These are phyloP conservation scores for Silene conica DNA, from an alignment of 148 eudicot genomes.

Conservation along the genomic window DNA sequence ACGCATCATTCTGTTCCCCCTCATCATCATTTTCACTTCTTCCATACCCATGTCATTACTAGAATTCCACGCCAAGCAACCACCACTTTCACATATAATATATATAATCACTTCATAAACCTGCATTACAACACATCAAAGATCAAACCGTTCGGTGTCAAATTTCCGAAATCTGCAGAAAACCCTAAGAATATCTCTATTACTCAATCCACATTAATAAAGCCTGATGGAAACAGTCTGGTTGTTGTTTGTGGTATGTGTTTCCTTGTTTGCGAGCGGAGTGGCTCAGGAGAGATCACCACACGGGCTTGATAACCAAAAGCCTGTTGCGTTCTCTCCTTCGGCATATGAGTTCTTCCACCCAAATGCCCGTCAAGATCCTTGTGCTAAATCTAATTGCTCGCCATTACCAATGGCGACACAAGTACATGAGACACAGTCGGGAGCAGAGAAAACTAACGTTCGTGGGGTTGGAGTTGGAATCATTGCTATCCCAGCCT, in stretches of 20 bases:
- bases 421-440: slow-evolving; percentile 42
- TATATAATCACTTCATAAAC: slow-evolving; percentile 24
- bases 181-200: neutral
- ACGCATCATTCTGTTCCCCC: slow-evolving; percentile 45
- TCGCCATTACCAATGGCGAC: slow-evolving; percentile 53
- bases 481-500: slow-evolving; percentile 28
- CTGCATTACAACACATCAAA: neutral
- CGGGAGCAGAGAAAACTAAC: slow-evolving; percentile 25
- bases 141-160: neutral
- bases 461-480: slow-evolving; percentile 26
- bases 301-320: slow-evolving; percentile 52
- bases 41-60: slow-evolving; percentile 31
- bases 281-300: slow-evolving; percentile 58
- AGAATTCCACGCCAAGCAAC: slow-evolving; percentile 64
- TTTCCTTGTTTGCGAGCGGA: slow-evolving; percentile 28
- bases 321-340: slow-evolving; percentile 58
- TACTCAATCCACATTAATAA: neutral
- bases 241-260: slow-evolving; percentile 28
- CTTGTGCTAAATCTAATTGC: slow-evolving; percentile 34
- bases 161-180: neutral
- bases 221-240: slow-evolving; percentile 16
- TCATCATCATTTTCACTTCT: slow-evolving; percentile 3
- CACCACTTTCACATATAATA: slow-evolving; percentile 31
- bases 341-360: slow-evolving; percentile 66
- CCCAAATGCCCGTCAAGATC: slow-evolving; percentile 33